These are phyloP conservation scores for Cicer pinnatifidum DNA, from an alignment of 306 rosid species.

Conservation along the genomic window DNA sequence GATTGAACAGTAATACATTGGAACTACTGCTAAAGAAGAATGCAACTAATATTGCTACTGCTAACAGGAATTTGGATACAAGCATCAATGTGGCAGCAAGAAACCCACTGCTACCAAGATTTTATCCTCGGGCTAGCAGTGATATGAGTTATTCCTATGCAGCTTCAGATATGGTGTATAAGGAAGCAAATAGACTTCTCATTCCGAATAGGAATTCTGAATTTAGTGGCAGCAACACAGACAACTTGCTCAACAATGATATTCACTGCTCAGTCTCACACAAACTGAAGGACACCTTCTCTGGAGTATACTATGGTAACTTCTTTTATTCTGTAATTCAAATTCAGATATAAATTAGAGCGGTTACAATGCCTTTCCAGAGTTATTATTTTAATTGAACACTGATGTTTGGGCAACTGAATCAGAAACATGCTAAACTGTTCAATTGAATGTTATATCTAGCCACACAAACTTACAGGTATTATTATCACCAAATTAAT, in stretches of 20 bases:
- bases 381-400: constrained; percentile 34
- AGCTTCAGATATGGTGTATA: constrained; percentile 35
- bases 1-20: constrained; percentile 46
- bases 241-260: constrained; percentile 49
- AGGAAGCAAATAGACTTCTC: constrained; percentile 40
- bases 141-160: constrained; percentile 40
- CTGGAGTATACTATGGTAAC: constrained; percentile 61
- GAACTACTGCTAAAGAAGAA: constrained; percentile 47
- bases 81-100: constrained; percentile 51
- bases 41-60: constrained; percentile 43
- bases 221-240: constrained; percentile 44
- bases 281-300: constrained; percentile 44
- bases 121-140: constrained; percentile 39
- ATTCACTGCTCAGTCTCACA: constrained; percentile 49
- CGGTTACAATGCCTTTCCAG: constrained; percentile 28
- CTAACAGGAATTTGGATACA: constrained; percentile 40
- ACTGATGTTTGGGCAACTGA: constrained; percentile 14
- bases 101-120: constrained; percentile 51
- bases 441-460: constrained; percentile 36
- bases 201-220: constrained; percentile 48
- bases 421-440: constrained; percentile 15
- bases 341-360: constrained; percentile 22
- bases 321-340: constrained; percentile 33
- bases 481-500: not conserved
- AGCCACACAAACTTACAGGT: constrained; percentile 9